Base-by-base conservation (phyloP, 2,329 filamentous ascomycete genomes). In the Stachybotrys echinatus region DNA sequence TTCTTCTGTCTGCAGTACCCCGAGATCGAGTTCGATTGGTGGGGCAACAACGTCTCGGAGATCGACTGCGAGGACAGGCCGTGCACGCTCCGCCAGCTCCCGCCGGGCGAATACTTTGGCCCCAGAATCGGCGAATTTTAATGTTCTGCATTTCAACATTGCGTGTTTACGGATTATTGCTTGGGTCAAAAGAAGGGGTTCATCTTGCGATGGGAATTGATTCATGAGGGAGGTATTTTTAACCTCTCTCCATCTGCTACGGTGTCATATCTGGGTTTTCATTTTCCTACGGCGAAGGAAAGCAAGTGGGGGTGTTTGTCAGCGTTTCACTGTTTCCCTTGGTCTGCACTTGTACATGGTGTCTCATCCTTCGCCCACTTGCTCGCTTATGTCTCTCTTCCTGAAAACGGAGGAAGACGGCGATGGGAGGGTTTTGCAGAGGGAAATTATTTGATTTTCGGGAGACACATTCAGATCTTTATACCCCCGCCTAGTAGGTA, bases 1-100 rank as follows among this genome's bases (percentile, higher is more conserved):
- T 78, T 80, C 67, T 81, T 80, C 56, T 66, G 71, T 14, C 61
- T 80, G 17, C 70, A 77, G 54, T 75, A 70, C 55, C 66, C 68
- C n/a, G 65, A 66, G 5, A 61, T 69, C 4, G 59, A 68, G 21
- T 57, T 78, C 42, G 54, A 70, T 8, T 79, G 75, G 75, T 78
- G 75, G 75, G 75, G 75, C 31, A 78, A 78, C 55, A 61, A 56
- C 18, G 64, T 72, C 7, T 62, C 68, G 4, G 63, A 65, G 17
- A 54, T 66, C 47, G 74, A 73, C 23, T 74, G 73, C 39, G 74
- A 76, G 55, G 68, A 65, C 49, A 56, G 60, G 17, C 63, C 69
- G 4, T 76, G 73, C 52, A 62, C 63, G 12, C 59, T 70, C 46
- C 62, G 66, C 52, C 59, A 56, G 6, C 57, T 75, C 6, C 57